Evolutionary conservation across 2,329 filamentous ascomycete species (phyloP).

Genomic region (Aspergillus fructus): DNA sequence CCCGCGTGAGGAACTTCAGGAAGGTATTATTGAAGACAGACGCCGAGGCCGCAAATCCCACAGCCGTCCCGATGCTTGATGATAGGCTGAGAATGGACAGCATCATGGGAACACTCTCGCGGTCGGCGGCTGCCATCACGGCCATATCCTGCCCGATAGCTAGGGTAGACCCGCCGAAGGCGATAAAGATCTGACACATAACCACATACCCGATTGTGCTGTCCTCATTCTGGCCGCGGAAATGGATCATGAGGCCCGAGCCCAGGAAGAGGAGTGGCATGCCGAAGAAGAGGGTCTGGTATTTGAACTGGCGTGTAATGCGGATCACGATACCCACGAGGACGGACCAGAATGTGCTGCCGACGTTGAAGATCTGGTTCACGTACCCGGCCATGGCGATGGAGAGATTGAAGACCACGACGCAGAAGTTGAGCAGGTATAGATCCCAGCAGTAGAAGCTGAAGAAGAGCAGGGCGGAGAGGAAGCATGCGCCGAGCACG

Average conservation of each 20-base stretch:
- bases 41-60: slow-evolving; percentile 31
- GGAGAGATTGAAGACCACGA: slow-evolving; percentile 51
- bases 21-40: slow-evolving; percentile 61
- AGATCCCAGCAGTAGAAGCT: slow-evolving; percentile 54
- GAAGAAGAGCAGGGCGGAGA: slow-evolving; percentile 49
- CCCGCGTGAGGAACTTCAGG: slow-evolving; percentile 41
- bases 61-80: slow-evolving; percentile 35
- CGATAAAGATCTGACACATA: slow-evolving; percentile 58
- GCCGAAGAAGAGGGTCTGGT: slow-evolving; percentile 50
- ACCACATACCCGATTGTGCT: slow-evolving; percentile 50
- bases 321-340: slow-evolving; percentile 52
- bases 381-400: slow-evolving; percentile 48
- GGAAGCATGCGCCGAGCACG: slow-evolving; percentile 52
- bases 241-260: slow-evolving; percentile 56
- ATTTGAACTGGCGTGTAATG: slow-evolving; percentile 53
- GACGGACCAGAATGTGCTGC: slow-evolving; percentile 52
- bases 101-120: slow-evolving; percentile 53
- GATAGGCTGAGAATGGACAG: slow-evolving; percentile 38
- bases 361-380: slow-evolving; percentile 54
- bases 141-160: slow-evolving; percentile 59
- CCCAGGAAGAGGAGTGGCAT: slow-evolving; percentile 54
- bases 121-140: slow-evolving; percentile 56
- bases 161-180: slow-evolving; percentile 54
- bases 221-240: slow-evolving; percentile 49
- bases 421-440: slow-evolving; percentile 56